Conservation (phyloP, 805 yeast genomes). For the Ogataea populi-albae region DNA sequence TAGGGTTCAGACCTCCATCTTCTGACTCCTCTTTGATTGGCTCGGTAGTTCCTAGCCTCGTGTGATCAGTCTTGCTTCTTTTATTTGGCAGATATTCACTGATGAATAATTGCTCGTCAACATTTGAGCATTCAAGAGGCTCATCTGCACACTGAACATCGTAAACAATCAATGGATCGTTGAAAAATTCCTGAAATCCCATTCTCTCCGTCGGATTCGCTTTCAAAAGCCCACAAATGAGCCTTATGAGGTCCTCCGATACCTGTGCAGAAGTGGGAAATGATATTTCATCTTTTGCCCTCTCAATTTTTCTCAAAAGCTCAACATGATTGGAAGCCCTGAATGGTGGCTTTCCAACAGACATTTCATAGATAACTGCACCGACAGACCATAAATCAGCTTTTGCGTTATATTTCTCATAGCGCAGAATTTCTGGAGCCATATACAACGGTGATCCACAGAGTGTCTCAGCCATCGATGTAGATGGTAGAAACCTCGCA, state of each 20-base stretch:
- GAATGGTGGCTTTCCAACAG: slow-evolving; percentile 95
- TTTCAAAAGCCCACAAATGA: slow-evolving; percentile 74
- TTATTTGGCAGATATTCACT: slow-evolving; percentile 61
- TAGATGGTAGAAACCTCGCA: slow-evolving; percentile 89
- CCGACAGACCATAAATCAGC: slow-evolving; percentile 99
- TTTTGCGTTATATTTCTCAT: slow-evolving; percentile 94
- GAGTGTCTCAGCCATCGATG: slow-evolving; percentile 92
- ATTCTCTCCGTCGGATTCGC: slow-evolving; percentile 85
- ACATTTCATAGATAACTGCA: slow-evolving; percentile 93
- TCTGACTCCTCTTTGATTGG: slow-evolving; percentile 19
- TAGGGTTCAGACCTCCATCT: slow-evolving; percentile 3
- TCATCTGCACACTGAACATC: slow-evolving; percentile 52
- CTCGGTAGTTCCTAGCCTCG: slow-evolving; percentile 9
- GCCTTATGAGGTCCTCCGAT: slow-evolving; percentile 59
- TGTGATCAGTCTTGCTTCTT: slow-evolving; percentile 3
- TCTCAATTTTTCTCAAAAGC: slow-evolving; percentile 79
- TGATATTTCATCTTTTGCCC: slow-evolving; percentile 68
- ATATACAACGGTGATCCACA: slow-evolving; percentile 97
- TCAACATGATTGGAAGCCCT: slow-evolving; percentile 92
- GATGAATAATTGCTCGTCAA: slow-evolving; percentile 78
- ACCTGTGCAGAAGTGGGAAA: slow-evolving; percentile 71
- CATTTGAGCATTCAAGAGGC: slow-evolving; percentile 62
- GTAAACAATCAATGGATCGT: slow-evolving; percentile 58
- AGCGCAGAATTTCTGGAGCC: slow-evolving; percentile 96
- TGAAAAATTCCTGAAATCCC: slow-evolving; percentile 85